Conservation (phyloP, 2,329 filamentous ascomycete species). For the Allantophomopsis lycopodina region DNA sequence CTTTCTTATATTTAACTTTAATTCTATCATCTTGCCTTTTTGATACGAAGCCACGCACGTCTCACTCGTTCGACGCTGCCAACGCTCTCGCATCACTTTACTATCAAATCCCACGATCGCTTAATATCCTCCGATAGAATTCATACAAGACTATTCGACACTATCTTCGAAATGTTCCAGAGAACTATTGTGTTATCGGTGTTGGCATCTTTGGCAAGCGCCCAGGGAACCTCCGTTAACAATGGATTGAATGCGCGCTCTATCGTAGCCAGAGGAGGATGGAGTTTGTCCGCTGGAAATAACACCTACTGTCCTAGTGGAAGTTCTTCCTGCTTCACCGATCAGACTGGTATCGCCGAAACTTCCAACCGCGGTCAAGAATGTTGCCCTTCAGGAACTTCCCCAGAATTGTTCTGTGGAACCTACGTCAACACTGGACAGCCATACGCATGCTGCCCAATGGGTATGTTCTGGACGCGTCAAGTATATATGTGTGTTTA, state of each 20-base stretch:
- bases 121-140: no score
- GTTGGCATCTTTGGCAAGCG: background rate
- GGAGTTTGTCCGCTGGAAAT: constrained; percentile 1
- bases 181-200: no score
- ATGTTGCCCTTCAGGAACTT: constrained; percentile 1
- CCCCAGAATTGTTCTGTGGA: constrained; percentile 1
- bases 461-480: background rate
- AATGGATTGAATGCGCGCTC: background rate
- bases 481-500: background rate
- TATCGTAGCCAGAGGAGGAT: background rate
- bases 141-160: no score
- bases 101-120: no score
- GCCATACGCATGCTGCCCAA: constrained; percentile 1
- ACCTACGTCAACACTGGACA: constrained; percentile 1
- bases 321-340: background rate
- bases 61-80: no score
- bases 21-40: no score
- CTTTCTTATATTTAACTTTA: no score
- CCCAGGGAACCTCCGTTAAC: background rate
- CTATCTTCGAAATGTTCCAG: no score
- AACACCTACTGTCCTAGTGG: background rate
- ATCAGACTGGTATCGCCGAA: constrained; percentile 1
- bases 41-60: no score
- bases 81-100: no score
- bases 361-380: constrained; percentile 1